These are phyloP conservation scores for Cytospora chrysosperma DNA, from an alignment of 2,329 filamentous ascomycete genomes.

Conservation along the genomic window DNA sequence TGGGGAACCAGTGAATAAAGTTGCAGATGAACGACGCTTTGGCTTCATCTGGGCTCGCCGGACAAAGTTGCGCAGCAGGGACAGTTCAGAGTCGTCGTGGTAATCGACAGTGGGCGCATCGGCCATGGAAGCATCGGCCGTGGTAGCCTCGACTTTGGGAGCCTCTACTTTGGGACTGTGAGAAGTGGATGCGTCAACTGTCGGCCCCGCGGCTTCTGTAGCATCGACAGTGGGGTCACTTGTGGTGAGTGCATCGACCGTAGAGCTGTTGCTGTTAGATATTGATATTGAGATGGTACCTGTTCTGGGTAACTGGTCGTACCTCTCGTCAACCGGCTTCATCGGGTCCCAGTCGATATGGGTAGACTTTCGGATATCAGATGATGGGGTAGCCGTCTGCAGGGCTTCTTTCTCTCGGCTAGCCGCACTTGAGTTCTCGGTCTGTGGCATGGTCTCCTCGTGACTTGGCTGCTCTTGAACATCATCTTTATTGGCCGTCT, in stretches of 20 bases:
- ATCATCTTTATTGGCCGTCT: not conserved
- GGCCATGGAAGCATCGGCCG: not conserved
- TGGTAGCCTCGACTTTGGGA: not conserved
- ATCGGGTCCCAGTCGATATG: not conserved
- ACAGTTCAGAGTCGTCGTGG: constrained; percentile 36
- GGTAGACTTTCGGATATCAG: not conserved
- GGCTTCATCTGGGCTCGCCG: constrained; percentile 30
- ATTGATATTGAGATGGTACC: too few species aligned
- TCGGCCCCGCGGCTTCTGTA: not conserved
- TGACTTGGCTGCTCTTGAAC: too few species aligned
- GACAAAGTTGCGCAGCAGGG: constrained; percentile 37
- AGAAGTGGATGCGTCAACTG: not conserved
- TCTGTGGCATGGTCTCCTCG: not conserved
- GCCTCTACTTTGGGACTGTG: not conserved
- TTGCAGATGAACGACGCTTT: constrained; percentile 31
- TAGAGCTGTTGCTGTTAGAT: not conserved
- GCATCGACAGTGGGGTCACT: too few species aligned
- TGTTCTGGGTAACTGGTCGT: not conserved
- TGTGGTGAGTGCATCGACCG: not conserved
- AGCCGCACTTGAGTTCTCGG: not conserved
- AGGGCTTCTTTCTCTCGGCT: not conserved
- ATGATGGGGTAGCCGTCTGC: not conserved
- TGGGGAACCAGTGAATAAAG: constrained; percentile 34
- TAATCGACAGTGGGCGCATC: constrained; percentile 1
- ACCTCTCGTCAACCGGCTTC: not conserved